Base-by-base conservation (phyloP, 192 early-diverging fungal genomes). In the Linderina pennispora region DNA sequence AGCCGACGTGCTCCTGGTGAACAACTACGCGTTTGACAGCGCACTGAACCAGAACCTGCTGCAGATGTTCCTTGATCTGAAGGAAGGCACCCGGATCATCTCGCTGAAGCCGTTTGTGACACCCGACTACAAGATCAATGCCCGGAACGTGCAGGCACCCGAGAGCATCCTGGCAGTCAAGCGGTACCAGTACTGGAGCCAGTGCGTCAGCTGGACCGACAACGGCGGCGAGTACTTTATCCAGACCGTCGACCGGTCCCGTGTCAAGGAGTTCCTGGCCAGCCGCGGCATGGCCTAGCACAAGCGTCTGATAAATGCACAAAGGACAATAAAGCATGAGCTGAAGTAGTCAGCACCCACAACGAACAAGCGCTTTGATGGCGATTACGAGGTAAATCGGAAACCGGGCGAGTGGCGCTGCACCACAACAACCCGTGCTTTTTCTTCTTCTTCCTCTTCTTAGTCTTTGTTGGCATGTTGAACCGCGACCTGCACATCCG, bases 1-100 rank as follows among this genome's bases (percentile, higher is more conserved):
- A 1, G 93, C 90, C 8, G 92, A 98, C 55, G 88, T 98, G 19
- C 81, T 98, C 25, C 84, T 98, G 59, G 91, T 93, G 52, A 96
- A 96, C 65, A 96, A 96, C 62, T 98, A 94, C 50, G 91, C 88
- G 10, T 98, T 97, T 66, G 82, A 85, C 49, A 80, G 86, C 21
- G 62, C 70, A 24, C 71, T 92, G 18, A 98, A 98, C 62, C 89
- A 94, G 40, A 62, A 62, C 6, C 76, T 96, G 40, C 49, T 89
- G 31, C 83, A 86, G 50, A 63, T 86, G 50, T 97, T 98, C 53
- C 57, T 98, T 54, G 93, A 98, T 62, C 73, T 97, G 21, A 91
- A 92, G 62, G 91, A 94, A 35, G 83, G 83, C 15, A 74, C 87
- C 9, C 75, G 80, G 45, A 85, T 97, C 40, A 81, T 98, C 19